phyloP scores from a whole-genome alignment of 2,329 filamentous ascomycete species.

The Penicillium sp. region DNA sequence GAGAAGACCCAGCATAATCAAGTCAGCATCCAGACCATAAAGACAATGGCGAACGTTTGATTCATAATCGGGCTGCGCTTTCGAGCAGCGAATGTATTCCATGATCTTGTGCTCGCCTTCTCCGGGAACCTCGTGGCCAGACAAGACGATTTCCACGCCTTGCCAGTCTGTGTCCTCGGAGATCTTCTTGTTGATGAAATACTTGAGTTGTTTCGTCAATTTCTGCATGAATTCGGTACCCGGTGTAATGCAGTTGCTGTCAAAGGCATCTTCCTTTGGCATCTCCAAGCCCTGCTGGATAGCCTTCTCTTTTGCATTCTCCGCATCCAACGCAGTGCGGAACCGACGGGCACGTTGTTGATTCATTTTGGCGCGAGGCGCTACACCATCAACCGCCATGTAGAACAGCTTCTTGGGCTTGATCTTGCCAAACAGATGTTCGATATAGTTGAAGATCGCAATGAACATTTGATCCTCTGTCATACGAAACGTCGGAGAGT shows the following conservation, averaged over 20 bases:
- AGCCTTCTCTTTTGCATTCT: conserved; percentile 87
- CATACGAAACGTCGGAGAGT: conserved; percentile 85
- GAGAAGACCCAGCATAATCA: conserved; percentile 96
- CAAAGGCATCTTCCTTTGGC: conserved; percentile 91
- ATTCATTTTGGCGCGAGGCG: conserved; percentile 98
- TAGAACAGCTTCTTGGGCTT: conserved; percentile 98
- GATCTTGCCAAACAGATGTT: conserved; percentile 97
- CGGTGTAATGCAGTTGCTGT: conserved; percentile 98
- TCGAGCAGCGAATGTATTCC: conserved; percentile 98
- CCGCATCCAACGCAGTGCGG: conserved; percentile 85
- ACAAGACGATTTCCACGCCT: conserved; percentile 90
- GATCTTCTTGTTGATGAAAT: conserved; percentile 98
- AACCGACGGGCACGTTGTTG: conserved; percentile 95
- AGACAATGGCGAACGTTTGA: conserved; percentile 93
- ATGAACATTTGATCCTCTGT: conserved; percentile 99
- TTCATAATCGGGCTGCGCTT: conserved; percentile 89
- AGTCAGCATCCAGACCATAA: conserved; percentile 92
- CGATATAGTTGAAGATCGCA: conserved; percentile 99
- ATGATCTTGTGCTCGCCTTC: conserved; percentile 99
- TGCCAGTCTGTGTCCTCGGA: conserved; percentile 98
- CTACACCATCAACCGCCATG: conserved; percentile 98
- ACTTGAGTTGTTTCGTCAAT: conserved; percentile 87
- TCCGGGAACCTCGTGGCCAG: conserved; percentile 94
- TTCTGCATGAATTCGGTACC: conserved; percentile 97
- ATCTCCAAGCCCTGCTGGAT: conserved; percentile 83